A percentile compares a stretch with the other conserved stretches of the same genome.
Conservation (phyloP, 495 filamentous ascomycete genomes). For the Aspergillus leporis region DNA sequence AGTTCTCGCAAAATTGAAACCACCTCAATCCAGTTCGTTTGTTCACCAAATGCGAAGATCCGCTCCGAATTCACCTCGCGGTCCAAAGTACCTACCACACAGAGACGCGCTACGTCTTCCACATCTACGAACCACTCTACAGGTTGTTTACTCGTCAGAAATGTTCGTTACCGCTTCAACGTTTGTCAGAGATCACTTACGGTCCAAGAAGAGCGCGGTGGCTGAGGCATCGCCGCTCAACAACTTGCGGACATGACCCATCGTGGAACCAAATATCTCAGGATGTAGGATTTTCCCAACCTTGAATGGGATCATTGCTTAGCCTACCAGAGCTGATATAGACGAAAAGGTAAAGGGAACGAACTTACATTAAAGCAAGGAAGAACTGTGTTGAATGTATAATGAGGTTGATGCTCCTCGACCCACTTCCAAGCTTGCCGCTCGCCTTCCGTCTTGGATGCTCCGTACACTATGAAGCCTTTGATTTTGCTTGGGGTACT, state of each 20-base stretch:
- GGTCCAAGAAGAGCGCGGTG: conserved; percentile 17
- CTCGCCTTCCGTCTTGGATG: conserved; percentile 57
- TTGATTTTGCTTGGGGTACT: conserved; percentile 10
- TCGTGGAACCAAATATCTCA: conserved; percentile 26
- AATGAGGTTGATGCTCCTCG: conserved; percentile 46
- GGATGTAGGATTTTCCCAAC: conserved; percentile 33
- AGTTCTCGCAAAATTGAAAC: conserved; percentile 18
- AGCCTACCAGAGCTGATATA: not conserved
- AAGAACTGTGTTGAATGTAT: conserved; percentile 52
- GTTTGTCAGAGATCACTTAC: conserved; percentile 17
- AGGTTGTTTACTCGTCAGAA: not conserved
- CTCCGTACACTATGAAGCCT: conserved; percentile 49
- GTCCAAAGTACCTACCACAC: conserved; percentile 48
- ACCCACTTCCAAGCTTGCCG: conserved; percentile 53
- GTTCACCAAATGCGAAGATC: conserved; percentile 36
- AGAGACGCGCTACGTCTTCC: conserved; percentile 47
- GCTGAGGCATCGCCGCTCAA: conserved; percentile 25
- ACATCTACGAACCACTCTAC: conserved; percentile 50
- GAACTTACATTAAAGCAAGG: conserved; percentile 44
- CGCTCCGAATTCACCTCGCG: conserved; percentile 41
- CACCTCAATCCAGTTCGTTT: conserved; percentile 19
- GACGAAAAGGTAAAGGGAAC: not conserved
- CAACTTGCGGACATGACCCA: conserved; percentile 21
- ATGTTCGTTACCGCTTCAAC: not conserved
- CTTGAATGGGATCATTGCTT: not conserved